phyloP scores from a whole-genome alignment of 495 filamentous ascomycete species.

The Extremus antarcticus region DNA sequence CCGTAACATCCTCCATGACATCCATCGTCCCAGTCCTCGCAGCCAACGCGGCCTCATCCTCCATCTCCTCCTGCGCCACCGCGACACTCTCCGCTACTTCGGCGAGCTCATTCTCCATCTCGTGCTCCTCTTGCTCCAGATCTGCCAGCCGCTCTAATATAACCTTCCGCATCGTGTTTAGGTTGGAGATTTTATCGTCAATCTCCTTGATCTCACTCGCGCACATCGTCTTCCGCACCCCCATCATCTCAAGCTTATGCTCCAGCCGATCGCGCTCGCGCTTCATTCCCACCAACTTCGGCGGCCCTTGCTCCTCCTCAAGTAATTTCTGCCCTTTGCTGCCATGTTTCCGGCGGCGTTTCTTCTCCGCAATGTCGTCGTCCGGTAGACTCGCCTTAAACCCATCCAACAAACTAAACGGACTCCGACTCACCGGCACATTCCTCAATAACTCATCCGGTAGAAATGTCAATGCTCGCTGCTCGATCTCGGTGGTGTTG shows the following conservation, averaged over 20 bases:
- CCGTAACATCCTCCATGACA: too few species aligned
- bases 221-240: slow-evolving; percentile 93
- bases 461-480: slow-evolving; percentile 77
- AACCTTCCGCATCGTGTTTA: slow-evolving; percentile 87
- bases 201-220: slow-evolving; percentile 93
- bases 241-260: slow-evolving; percentile 81
- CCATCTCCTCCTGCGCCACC: slow-evolving; percentile 64
- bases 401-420: slow-evolving; percentile 90
- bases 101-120: slow-evolving; percentile 75
- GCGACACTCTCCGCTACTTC: slow-evolving; percentile 80
- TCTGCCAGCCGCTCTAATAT: slow-evolving; percentile 78
- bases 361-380: slow-evolving; percentile 33
- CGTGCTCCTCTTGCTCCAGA: slow-evolving; percentile 87
- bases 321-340: slow-evolving; percentile 67
- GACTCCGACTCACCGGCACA: slow-evolving; percentile 72
- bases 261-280: slow-evolving; percentile 65
- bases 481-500: slow-evolving; percentile 86
- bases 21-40: slow-evolving; percentile 32
- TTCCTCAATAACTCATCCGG: slow-evolving; percentile 82
- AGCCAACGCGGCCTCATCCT: slow-evolving; percentile 52
- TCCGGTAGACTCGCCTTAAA: slow-evolving; percentile 88
- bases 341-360: slow-evolving; percentile 47
- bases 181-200: slow-evolving; percentile 89
- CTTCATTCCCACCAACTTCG: slow-evolving; percentile 57
- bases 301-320: slow-evolving; percentile 45